These are phyloP conservation scores for Yarrowia sp. DNA, from an alignment of 805 yeast species.

Conservation along the genomic window DNA sequence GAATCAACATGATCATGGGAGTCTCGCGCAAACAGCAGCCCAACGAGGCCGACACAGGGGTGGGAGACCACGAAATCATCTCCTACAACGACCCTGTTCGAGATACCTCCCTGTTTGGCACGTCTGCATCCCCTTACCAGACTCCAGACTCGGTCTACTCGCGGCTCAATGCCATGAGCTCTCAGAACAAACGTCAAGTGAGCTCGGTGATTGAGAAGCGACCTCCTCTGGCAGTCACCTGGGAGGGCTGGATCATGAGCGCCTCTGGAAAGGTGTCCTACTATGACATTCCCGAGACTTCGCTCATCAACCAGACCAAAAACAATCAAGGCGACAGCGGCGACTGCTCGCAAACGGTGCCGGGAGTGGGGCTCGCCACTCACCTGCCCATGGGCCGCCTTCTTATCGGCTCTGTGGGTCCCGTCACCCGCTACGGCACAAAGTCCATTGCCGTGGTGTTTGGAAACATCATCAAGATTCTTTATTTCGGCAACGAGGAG, in stretches of 20 bases:
- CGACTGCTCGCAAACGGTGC: conserved; percentile 47
- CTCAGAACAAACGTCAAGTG: conserved; percentile 14
- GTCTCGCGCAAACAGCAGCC: conserved; percentile 55
- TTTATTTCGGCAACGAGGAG: conserved; percentile 79
- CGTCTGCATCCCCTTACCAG: conserved; percentile 29
- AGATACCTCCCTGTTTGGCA: conserved; percentile 21
- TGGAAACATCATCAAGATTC: conserved; percentile 73
- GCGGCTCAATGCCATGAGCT: conserved; percentile 35
- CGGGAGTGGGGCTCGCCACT: conserved; percentile 48
- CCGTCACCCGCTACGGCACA: conserved; percentile 74
- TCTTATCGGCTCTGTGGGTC: conserved; percentile 63
- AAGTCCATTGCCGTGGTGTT: conserved; percentile 77
- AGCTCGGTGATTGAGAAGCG: conserved; percentile 36
- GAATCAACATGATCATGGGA: conserved; percentile 78
- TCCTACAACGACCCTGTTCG: conserved; percentile 30
- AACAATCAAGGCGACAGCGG: conserved; percentile 6
- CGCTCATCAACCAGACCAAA: conserved; percentile 21
- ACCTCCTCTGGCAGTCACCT: conserved; percentile 55
- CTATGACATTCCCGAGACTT: conserved; percentile 61
- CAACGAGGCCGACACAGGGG: conserved; percentile 27
- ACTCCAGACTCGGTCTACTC: conserved; percentile 31
- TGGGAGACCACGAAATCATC: conserved; percentile 22
- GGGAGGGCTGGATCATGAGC: conserved; percentile 86
- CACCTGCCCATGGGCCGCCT: conserved; percentile 46
- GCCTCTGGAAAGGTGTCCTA: conserved; percentile 67